These are phyloP conservation scores for Petunia axillaris DNA, from an alignment of 257 asterid species.

Conservation along the genomic window DNA sequence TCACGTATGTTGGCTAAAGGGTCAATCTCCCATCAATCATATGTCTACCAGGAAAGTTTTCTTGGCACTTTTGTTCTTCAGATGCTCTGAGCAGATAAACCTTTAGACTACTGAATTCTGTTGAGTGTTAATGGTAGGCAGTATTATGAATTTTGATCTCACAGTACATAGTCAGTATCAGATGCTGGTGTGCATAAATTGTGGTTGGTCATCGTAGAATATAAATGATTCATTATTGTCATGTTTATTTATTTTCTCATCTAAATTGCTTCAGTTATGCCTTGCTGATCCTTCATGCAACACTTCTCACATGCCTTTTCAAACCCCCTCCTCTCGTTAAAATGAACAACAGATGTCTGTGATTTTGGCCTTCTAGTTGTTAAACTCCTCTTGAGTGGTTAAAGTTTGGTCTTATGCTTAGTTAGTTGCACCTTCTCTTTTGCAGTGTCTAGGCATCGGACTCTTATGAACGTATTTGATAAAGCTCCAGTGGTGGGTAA, in stretches of 20 bases:
- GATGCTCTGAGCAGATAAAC: not conserved
- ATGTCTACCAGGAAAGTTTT: not conserved
- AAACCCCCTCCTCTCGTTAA: not conserved
- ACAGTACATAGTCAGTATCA: not conserved
- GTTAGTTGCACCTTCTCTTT: constrained; percentile 15
- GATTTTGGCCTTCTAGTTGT: not conserved
- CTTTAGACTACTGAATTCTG: not conserved
- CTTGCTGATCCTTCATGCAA: not conserved
- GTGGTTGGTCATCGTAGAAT: not conserved
- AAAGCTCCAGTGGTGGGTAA: constrained; percentile 74
- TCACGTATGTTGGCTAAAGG: not conserved
- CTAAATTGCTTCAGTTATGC: constrained; percentile 1
- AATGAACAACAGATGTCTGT: not conserved
- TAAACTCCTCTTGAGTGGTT: not conserved
- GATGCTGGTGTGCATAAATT: not conserved
- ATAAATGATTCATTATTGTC: not conserved
- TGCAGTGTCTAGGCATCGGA: constrained; percentile 87
- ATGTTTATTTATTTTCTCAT: not conserved
- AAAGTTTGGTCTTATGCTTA: not conserved
- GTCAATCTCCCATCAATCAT: not conserved
- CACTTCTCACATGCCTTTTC: not conserved
- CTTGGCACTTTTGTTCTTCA: not conserved
- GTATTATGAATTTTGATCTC: not conserved
- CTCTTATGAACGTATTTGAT: constrained; percentile 67
- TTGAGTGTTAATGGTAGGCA: not conserved